A percentile compares a stretch with the other conserved stretches of the same genome.
These are phyloP conservation scores for Bonia amplexicaulis DNA, from an alignment of 176 grass and related monocot species.

Conservation along the genomic window DNA sequence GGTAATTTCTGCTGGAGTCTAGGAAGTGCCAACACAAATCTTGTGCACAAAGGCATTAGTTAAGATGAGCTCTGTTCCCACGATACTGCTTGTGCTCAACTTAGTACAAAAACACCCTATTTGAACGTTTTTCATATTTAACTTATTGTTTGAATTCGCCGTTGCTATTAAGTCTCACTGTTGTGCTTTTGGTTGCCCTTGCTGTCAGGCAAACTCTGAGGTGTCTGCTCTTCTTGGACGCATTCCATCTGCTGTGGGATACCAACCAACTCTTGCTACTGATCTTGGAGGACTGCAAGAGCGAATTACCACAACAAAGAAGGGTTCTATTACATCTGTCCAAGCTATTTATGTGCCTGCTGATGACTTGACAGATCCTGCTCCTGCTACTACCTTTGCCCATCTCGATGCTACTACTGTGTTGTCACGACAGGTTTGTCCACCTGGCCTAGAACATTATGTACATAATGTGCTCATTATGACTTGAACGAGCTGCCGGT, in stretches of 20 bases:
- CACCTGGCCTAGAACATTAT: not conserved
- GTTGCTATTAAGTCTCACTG: not conserved
- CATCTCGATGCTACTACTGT: constrained; percentile 98
- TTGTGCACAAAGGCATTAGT: not conserved
- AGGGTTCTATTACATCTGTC: constrained; percentile 94
- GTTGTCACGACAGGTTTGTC: constrained; percentile 80
- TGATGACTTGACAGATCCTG: constrained; percentile 99
- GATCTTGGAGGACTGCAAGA: constrained; percentile 97
- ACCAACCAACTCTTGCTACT: constrained; percentile 94
- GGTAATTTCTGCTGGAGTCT: constrained; percentile 24
- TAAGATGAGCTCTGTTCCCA: not conserved
- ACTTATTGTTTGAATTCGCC: not conserved
- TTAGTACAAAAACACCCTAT: not conserved
- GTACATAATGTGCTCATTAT: not conserved
- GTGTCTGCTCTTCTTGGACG: constrained; percentile 96
- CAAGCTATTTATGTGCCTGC: constrained; percentile 99
- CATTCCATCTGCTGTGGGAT: constrained; percentile 97
- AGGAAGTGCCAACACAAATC: not conserved
- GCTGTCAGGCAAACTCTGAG: constrained; percentile 80
- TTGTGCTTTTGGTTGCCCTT: not conserved
- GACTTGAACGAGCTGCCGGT: constrained; percentile 11
- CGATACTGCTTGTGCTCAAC: not conserved
- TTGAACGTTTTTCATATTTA: not conserved
- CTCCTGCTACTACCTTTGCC: constrained; percentile 89
- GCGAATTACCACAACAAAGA: constrained; percentile 86